Conservation (phyloP, 148 eudicot species). For the Camellia granthamiana region DNA sequence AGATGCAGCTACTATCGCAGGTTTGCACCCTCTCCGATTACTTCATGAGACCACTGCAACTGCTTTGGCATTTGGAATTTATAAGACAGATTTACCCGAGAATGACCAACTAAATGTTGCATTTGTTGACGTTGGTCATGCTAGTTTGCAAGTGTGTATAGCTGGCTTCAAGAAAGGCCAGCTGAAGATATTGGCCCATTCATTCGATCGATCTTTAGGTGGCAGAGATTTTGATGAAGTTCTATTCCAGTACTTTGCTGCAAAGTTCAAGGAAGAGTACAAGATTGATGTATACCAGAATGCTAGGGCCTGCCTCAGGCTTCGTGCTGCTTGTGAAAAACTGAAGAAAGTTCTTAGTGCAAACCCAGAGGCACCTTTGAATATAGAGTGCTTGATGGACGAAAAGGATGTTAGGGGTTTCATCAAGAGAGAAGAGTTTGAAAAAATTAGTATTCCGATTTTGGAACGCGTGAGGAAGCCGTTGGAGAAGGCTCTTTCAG, state of each 20-base stretch:
- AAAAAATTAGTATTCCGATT: slow-evolving; percentile 70
- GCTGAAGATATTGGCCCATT: slow-evolving; percentile 78
- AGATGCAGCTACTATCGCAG: slow-evolving; percentile 85
- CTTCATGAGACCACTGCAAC: slow-evolving; percentile 94
- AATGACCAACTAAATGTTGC: slow-evolving; percentile 78
- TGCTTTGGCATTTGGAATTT: slow-evolving; percentile 91
- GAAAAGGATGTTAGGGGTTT: slow-evolving; percentile 89
- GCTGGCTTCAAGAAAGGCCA: slow-evolving; percentile 92
- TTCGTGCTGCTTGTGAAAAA: slow-evolving; percentile 82
- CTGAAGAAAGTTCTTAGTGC: slow-evolving; percentile 94
- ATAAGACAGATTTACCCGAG: slow-evolving; percentile 91
- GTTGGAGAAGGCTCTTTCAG: slow-evolving; percentile 88
- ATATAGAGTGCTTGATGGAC: slow-evolving; percentile 94
- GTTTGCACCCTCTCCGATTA: slow-evolving; percentile 69
- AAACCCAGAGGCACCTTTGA: slow-evolving; percentile 93
- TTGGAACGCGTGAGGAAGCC: slow-evolving; percentile 88
- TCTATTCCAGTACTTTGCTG: slow-evolving; percentile 82
- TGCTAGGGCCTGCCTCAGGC: slow-evolving; percentile 90
- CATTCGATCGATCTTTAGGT: slow-evolving; percentile 77
- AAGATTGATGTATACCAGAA: slow-evolving; percentile 82
- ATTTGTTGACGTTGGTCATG: slow-evolving; percentile 83
- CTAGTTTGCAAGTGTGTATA: slow-evolving; percentile 86
- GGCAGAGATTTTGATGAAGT: slow-evolving; percentile 93
- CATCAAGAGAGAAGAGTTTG: slow-evolving; percentile 89
- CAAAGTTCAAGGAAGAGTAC: slow-evolving; percentile 77